Evolutionary conservation across 2,329 filamentous ascomycete species (phyloP).

Genomic region (Dactylonectria macrodidyma): DNA sequence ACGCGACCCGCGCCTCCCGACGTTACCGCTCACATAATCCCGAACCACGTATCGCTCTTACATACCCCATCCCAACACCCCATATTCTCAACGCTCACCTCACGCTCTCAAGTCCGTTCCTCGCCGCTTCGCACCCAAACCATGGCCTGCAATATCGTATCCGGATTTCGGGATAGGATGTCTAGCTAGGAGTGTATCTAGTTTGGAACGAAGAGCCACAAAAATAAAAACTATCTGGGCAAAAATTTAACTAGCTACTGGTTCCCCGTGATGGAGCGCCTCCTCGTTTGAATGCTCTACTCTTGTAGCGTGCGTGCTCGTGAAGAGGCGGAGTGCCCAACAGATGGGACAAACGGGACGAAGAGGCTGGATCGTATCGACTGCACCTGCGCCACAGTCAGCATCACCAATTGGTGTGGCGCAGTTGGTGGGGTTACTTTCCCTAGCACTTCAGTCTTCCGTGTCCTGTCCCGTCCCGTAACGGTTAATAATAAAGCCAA

Average conservation of each 20-base stretch:
- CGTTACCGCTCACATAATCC: constrained; percentile 48
- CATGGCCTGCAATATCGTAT: constrained; percentile 34
- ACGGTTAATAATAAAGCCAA: constrained; percentile 41
- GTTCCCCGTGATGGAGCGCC: background rate
- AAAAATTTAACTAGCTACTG: background rate
- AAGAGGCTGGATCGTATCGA: background rate
- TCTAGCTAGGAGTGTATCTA: constrained; percentile 44
- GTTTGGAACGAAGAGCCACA: constrained; percentile 43
- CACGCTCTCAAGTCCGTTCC: constrained; percentile 38
- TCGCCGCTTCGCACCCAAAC: constrained; percentile 34
- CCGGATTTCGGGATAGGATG: constrained; percentile 40
- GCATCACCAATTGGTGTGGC: constrained; percentile 13
- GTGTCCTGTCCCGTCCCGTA: constrained; percentile 6
- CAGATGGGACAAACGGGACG: background rate
- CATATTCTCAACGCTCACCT: constrained; percentile 40
- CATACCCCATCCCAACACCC: constrained; percentile 43
- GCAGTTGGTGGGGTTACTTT: constrained; percentile 19
- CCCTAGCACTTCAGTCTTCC: constrained; percentile 10
- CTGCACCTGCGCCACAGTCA: constrained; percentile 2
- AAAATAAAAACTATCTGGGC: constrained; percentile 40
- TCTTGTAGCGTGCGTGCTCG: background rate
- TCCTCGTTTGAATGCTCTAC: constrained; percentile 6
- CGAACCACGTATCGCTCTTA: constrained; percentile 46
- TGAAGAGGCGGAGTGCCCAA: background rate
- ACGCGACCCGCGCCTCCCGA: constrained; percentile 41